phyloP scores from a whole-genome alignment of 306 rosid genomes.

The Sechiopsis laciniata region DNA sequence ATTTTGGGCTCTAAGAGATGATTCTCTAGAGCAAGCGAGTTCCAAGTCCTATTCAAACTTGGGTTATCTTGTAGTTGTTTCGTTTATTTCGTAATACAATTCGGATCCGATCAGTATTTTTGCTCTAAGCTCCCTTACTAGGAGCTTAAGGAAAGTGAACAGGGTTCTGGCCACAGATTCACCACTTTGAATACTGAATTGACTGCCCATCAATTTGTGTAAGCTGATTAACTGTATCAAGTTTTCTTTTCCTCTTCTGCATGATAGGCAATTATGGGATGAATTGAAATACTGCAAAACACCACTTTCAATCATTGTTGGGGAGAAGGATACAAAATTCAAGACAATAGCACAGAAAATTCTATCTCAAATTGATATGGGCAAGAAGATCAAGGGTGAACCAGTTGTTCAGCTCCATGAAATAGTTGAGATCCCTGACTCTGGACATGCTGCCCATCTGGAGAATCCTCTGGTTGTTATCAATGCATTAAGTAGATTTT shows the following conservation, averaged over 20 bases:
- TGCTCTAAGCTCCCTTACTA: too few species aligned
- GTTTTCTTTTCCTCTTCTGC: conserved; percentile 22
- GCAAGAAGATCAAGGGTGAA: conserved; percentile 26
- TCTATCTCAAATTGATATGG: conserved; percentile 32
- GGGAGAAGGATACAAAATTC: conserved; percentile 74
- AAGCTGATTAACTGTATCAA: not conserved
- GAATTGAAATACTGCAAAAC: conserved; percentile 55
- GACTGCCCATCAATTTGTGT: not conserved
- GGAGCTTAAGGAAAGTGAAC: not conserved
- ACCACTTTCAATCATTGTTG: conserved; percentile 68
- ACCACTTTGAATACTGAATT: not conserved
- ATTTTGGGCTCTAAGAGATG: too few species aligned
- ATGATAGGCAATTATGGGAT: conserved; percentile 73
- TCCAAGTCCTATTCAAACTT: too few species aligned
- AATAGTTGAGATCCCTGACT: conserved; percentile 57
- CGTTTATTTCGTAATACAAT: too few species aligned
- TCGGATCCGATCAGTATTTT: too few species aligned
- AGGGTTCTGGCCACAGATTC: not conserved
- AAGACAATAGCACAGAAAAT: conserved; percentile 56
- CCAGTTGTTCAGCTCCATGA: conserved; percentile 32
- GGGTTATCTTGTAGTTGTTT: too few species aligned
- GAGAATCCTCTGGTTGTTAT: conserved; percentile 79
- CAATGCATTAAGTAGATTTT: conserved; percentile 50
- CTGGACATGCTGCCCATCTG: conserved; percentile 85
- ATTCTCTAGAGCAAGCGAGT: too few species aligned